Base-by-base conservation (phyloP, 1,284 basidiomycete genomes). In the Butyriboletus pseudospeciosus region DNA sequence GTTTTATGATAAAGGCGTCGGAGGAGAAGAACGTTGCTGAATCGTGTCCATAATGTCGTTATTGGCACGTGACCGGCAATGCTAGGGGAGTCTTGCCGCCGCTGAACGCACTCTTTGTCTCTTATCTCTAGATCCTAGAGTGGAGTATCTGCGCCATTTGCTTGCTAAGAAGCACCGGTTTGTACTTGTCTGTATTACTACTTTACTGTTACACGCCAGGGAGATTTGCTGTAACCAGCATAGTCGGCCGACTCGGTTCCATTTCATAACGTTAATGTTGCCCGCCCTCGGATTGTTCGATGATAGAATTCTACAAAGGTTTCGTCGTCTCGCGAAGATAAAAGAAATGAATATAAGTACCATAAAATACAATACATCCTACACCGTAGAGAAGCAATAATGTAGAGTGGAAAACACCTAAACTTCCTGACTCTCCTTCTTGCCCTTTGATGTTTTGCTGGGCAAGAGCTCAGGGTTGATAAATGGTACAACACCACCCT, bases 401-500 rank as follows among this genome's bases (percentile, higher is more conserved):
- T 54, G 37, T 58, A 64, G 38, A 38, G 20, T 16, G 10, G n/a
- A 47, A 17, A n/a, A 55, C 28, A 38, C 43, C 50, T 68, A 69
- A 49, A 69, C 67, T n/a, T 69, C 67, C 54, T 69, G 67, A 40
- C 53, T 69, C 55, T 68, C 67, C 56, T 68, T 68, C 66, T 68
- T 68, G 49, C 67, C 70, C 58, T 70, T 68, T 9, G 68, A 68
- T 10, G 79, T 74, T 66, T 80, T 81, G 57, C 74, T 75, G 23
- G 79, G 80, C 20, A 80, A 61, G 20, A 82, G 70, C 66, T 80
- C 76, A 30, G 69, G 69, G 38, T 69, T 70, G 63, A 77, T 78
- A 57, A 70, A 71, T 58, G 91, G 91, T 52, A 94, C 83, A 59
- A 94, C 91, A 84, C 91, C 91, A 76, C 91, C 91, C 70, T 94